Conservation (phyloP, 116 monocot genomes). For the Iris pallida region DNA sequence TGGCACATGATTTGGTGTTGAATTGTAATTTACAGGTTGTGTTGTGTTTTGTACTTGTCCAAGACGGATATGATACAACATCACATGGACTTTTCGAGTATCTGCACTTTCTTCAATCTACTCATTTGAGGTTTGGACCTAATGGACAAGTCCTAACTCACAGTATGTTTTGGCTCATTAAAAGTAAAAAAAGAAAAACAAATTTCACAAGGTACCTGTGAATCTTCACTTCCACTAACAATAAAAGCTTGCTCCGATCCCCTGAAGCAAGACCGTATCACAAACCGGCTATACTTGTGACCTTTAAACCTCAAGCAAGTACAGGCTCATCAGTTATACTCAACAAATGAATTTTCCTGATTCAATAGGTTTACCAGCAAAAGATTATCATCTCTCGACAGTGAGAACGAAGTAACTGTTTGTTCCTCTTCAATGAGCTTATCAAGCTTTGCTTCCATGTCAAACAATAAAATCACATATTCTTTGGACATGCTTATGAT, state of each 20-base stretch:
- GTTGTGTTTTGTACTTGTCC: too few species aligned
- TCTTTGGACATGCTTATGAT: conserved; percentile 59
- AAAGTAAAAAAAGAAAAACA: too few species aligned
- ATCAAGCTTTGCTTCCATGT: conserved; percentile 54
- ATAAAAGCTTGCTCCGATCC: conserved; percentile 65
- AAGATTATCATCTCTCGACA: conserved; percentile 66
- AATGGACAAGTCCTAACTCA: too few species aligned
- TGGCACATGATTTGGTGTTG: too few species aligned
- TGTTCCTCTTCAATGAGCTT: conserved; percentile 62
- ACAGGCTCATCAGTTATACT: conserved; percentile 36
- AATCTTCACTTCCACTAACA: conserved; percentile 96
- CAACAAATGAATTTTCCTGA: conserved; percentile 87
- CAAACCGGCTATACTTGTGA: conserved; percentile 61
- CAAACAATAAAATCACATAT: conserved; percentile 45
- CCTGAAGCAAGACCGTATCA: conserved; percentile 87
- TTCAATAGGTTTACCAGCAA: conserved; percentile 72
- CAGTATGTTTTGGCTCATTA: too few species aligned
- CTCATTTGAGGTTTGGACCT: too few species aligned
- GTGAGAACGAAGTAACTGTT: conserved; percentile 64
- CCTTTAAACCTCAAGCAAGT: conserved; percentile 54
- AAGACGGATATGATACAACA: too few species aligned
- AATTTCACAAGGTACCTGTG: too few species aligned
- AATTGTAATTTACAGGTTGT: too few species aligned
- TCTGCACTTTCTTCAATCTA: too few species aligned
- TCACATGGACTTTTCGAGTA: too few species aligned